phyloP scores from a whole-genome alignment of 805 yeast genomes.

The Candida mattraensis region DNA sequence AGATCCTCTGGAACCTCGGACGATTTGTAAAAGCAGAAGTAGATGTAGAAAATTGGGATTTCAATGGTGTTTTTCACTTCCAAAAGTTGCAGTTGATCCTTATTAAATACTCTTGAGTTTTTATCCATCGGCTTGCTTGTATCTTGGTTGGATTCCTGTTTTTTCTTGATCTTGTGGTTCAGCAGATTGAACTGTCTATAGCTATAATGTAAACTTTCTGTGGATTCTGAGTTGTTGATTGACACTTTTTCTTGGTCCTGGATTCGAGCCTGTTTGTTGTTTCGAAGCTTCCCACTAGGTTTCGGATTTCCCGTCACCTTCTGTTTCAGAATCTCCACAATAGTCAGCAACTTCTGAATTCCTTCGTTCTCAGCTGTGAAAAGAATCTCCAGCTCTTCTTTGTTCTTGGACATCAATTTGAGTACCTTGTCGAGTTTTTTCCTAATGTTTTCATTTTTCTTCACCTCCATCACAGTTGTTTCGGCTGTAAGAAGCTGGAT shows the following conservation, averaged over 20 bases:
- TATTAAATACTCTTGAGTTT: constrained; percentile 2
- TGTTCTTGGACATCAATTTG: constrained; percentile 4
- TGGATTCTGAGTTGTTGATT: constrained; percentile 5
- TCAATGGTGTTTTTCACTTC: constrained; percentile 13
- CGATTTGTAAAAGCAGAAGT: constrained; percentile 19
- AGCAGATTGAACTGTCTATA: constrained; percentile 27
- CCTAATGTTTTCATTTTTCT: constrained; percentile 26
- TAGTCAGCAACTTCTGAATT: constrained; percentile 31
- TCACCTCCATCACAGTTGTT: constrained; percentile 7
- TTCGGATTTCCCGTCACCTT: constrained; percentile 13
- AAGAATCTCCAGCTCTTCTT: constrained; percentile 15
- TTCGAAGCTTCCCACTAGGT: constrained; percentile 6
- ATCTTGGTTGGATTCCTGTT: constrained; percentile 3
- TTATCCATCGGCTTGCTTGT: not conserved
- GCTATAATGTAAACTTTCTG: constrained; percentile 2
- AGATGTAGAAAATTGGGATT: constrained; percentile 27
- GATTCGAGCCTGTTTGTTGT: constrained; percentile 18
- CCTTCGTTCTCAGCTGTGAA: constrained; percentile 21
- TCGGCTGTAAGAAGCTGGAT: not conserved
- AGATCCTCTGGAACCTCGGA: too few species aligned
- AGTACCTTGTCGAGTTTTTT: constrained; percentile 20
- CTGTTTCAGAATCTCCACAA: constrained; percentile 33
- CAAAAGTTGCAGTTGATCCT: constrained; percentile 12
- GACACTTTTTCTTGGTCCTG: constrained; percentile 5
- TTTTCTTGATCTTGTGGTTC: constrained; percentile 19